A percentile compares a stretch with the other conserved stretches of the same genome.
Conservation (phyloP, 2,329 filamentous ascomycete genomes). For the Colletotrichum ledebouriae region DNA sequence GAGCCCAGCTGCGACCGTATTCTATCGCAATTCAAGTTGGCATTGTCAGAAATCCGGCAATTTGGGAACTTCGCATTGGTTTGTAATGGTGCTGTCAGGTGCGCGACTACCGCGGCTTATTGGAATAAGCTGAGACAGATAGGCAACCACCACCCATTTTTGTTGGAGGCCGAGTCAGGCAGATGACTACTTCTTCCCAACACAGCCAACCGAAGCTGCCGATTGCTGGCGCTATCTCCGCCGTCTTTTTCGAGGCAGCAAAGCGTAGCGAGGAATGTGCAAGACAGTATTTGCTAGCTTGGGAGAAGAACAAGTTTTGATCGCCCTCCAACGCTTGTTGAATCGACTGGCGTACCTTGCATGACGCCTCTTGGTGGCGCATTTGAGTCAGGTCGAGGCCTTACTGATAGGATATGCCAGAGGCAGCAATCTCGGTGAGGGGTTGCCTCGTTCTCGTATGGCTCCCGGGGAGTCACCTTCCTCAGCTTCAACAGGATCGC, state of each 20-base stretch:
- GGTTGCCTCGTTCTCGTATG: slow-evolving; percentile 14
- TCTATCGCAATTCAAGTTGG: slow-evolving; percentile 14
- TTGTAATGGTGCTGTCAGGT: slow-evolving; percentile 37
- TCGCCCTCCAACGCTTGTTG: slow-evolving; percentile 24
- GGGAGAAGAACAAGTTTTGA: slow-evolving; percentile 32
- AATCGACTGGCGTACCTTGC: slow-evolving; percentile 44
- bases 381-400: slow-evolving; percentile 33
- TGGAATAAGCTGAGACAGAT: slow-evolving; percentile 42
- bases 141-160: slow-evolving; percentile 37
- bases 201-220: slow-evolving; percentile 36
- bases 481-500: slow-evolving; percentile 26
- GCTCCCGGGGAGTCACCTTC: neutral
- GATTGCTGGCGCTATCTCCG: slow-evolving; percentile 2
- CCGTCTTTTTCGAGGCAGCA: slow-evolving; percentile 14
- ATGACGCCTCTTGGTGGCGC: slow-evolving; percentile 45
- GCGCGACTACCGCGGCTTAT: slow-evolving; percentile 40
- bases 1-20: slow-evolving; percentile 15
- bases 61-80: slow-evolving; percentile 37
- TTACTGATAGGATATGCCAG: slow-evolving; percentile 13
- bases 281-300: slow-evolving; percentile 33
- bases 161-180: slow-evolving; percentile 32
- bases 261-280: slow-evolving; percentile 30
- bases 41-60: slow-evolving; percentile 28
- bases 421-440: slow-evolving; percentile 1
- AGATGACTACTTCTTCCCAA: slow-evolving; percentile 39